Conservation (phyloP, 345 rosid species). For the rapeseed (Brassica napus) region Da-Ae NC_063442.1:3777001-3777500, state of each 20-base stretch:
- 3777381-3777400: no score
- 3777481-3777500: slow-evolving; percentile 71
- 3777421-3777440: background rate
- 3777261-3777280: slow-evolving; percentile 77
- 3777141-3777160: slow-evolving; percentile 29
- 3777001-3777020: slow-evolving; percentile 95
- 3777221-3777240: slow-evolving; percentile 95
- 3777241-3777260: slow-evolving; percentile 51
- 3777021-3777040: slow-evolving; percentile 85
- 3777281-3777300: slow-evolving; percentile 80
- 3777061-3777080: slow-evolving; percentile 90
- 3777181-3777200: background rate
- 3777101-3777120: slow-evolving; percentile 97
- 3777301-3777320: slow-evolving; percentile 72
- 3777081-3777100: slow-evolving; percentile 91
- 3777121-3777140: slow-evolving; percentile 93
- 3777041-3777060: slow-evolving; percentile 88
- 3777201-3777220: slow-evolving; percentile 11
- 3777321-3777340: slow-evolving; percentile 88
- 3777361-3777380: slow-evolving; percentile 5
- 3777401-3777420: no score
- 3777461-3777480: slow-evolving; percentile 85
- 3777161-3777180: slow-evolving; percentile 15
- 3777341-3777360: slow-evolving; percentile 11
- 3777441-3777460: slow-evolving; percentile 63